A percentile compares a stretch with the other conserved stretches of the same genome.
These are phyloP conservation scores for Cladosporium austrohemisphaericum DNA, from an alignment of 2,329 filamentous ascomycete species.

Conservation along the genomic window DNA sequence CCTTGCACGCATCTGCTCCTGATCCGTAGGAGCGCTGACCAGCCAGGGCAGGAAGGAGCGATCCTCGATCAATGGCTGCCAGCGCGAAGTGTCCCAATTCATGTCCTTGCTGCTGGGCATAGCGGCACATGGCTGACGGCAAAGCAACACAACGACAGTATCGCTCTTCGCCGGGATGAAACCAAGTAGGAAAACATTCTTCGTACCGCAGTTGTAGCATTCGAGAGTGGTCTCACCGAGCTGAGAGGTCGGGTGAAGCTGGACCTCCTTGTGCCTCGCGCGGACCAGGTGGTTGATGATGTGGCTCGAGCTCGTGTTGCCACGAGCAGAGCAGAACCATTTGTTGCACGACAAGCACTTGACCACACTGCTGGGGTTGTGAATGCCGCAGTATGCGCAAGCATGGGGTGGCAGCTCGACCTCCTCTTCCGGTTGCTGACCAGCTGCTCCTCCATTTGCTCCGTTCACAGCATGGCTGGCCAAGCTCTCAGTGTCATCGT, in stretches of 20 bases:
- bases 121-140: constrained; percentile 91
- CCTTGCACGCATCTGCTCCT: constrained; percentile 90
- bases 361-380: constrained; percentile 90
- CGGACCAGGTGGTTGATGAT: constrained; percentile 98
- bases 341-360: constrained; percentile 95
- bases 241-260: constrained; percentile 87
- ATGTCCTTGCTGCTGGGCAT: constrained; percentile 97
- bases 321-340: constrained; percentile 97
- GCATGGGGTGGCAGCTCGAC: constrained; percentile 84
- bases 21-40: constrained; percentile 80
- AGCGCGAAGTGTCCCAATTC: constrained; percentile 98
- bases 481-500: constrained; percentile 64
- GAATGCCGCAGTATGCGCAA: constrained; percentile 96
- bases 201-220: constrained; percentile 99
- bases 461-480: constrained; percentile 78
- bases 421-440: constrained; percentile 71
- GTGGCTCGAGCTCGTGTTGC: constrained; percentile 93
- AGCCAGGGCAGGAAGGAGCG: constrained; percentile 94
- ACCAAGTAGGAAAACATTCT: constrained; percentile 94
- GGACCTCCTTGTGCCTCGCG: constrained; percentile 96
- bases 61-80: constrained; percentile 96
- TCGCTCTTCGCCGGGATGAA: constrained; percentile 99
- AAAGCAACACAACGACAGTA: constrained; percentile 93
- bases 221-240: constrained; percentile 95
- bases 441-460: constrained; percentile 56